Evolutionary conservation across 2,329 filamentous ascomycete species (phyloP), one percentile per base, ranked within the genome.

Genomic region (Pochonia chlamydosporia): DNA sequence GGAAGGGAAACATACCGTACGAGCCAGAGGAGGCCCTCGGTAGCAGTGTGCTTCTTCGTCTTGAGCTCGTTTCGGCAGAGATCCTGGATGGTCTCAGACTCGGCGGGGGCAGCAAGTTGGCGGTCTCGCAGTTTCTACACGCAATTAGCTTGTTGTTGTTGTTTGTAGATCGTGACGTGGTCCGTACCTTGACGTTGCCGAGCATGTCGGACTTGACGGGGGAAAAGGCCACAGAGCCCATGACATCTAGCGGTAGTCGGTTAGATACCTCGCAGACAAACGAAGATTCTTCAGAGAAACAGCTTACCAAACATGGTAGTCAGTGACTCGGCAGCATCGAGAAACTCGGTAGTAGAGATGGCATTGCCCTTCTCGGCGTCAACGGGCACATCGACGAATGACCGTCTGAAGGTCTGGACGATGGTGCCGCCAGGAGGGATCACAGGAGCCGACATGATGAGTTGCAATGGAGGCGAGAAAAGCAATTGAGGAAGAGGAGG

Each of bases 21-120:
- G 52, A 96, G 79, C 93, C 93, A 99, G 51, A 97, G 68, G 44
- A 96, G 77, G 46, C 91, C 93, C 71, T 96, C 91, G 11, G 89
- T 85, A 46, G 93, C 92, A 48, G 73, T 79, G 73, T 96, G 88
- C 70, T 93, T 91, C 76, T 91, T 92, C 52, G 81, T 78, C 75
- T 90, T 91, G 64, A 96, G 75, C 75, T 99, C 93, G 65, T 91
- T 93, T 55, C 82, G 67, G 58, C 87, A 85, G 42, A 97, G 87
- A 40, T 84, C 81, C 72, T 99, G 93, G 48, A 99, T 75, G 48
- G 83, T 95, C 59, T 79, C 75, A n/a, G 88, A 95, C 54, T 91
- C 84, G 46, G 75, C 74, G 25, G 91, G 89, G 48, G 87, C 82
- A 48, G 84, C 88, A 46, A 85, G 76, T 65, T 92, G 85, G 57